These are phyloP conservation scores for Cystobasidiopsis lactophilus DNA, from an alignment of 768 basidiomycete species.

Conservation along the genomic window DNA sequence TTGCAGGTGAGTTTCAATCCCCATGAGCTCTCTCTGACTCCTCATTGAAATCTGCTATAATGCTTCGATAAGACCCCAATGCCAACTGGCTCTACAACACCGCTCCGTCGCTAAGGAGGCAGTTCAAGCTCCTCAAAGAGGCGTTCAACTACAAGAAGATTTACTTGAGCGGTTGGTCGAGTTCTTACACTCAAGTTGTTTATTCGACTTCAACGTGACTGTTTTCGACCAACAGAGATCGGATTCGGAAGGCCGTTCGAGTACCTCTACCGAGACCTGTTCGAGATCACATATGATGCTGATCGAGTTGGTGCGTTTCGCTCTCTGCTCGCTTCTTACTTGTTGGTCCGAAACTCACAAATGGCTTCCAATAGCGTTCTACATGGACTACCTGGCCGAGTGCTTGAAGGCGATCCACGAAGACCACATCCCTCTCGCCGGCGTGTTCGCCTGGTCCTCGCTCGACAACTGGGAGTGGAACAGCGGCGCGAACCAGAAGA, in stretches of 20 bases:
- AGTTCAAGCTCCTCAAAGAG: slow-evolving; percentile 10
- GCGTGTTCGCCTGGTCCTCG: slow-evolving; percentile 4
- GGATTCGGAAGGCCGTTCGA: slow-evolving; percentile 36
- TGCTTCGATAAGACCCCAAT: too few relatives aligned
- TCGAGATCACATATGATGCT: slow-evolving; percentile 31
- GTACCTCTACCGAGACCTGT: slow-evolving; percentile 27
- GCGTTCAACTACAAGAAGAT: slow-evolving; percentile 25
- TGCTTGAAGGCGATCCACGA: slow-evolving; percentile 33
- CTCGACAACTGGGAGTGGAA: slow-evolving; percentile 8
- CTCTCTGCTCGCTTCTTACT: too few relatives aligned
- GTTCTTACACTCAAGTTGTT: too few relatives aligned
- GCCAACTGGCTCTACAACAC: slow-evolving; percentile 15
- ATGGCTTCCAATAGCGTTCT: slow-evolving; percentile 29
- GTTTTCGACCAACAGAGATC: too few relatives aligned
- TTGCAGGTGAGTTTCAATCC: slow-evolving; percentile 27
- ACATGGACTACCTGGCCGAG: slow-evolving; percentile 34
- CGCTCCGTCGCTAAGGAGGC: slow-evolving; percentile 10
- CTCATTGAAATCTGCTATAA: too few relatives aligned
- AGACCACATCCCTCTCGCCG: slow-evolving; percentile 22
- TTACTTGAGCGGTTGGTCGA: too few relatives aligned
- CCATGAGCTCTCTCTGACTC: too few relatives aligned
- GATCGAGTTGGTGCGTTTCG: too few relatives aligned
- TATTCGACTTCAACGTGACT: too few relatives aligned
- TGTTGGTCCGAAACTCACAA: too few relatives aligned
- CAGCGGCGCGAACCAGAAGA: background rate